phyloP scores from a whole-genome alignment of 495 filamentous ascomycete genomes.

The Thermochaetoides thermophila region DNA sequence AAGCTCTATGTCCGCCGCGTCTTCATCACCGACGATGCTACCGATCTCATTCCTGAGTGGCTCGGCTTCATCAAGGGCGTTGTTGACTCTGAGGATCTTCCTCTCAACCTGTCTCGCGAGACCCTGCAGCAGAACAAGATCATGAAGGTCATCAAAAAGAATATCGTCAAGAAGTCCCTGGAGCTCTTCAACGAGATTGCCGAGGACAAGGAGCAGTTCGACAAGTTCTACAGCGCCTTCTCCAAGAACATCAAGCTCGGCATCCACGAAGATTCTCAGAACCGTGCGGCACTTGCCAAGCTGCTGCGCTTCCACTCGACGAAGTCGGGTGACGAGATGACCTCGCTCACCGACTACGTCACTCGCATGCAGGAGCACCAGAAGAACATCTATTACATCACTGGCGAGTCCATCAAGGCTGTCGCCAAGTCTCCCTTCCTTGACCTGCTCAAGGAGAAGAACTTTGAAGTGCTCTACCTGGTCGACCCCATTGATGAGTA shows the following conservation, averaged over 20 bases:
- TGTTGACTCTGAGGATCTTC: conserved; percentile 98
- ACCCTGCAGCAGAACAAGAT: conserved; percentile 99
- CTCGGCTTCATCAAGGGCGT: conserved; percentile 99
- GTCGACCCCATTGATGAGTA: conserved; percentile 99
- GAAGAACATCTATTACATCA: conserved; percentile 99
- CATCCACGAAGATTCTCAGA: conserved; percentile 99
- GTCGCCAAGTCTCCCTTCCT: conserved; percentile 97
- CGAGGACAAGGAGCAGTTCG: conserved; percentile 98
- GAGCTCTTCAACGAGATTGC: conserved; percentile 98
- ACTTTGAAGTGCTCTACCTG: conserved; percentile 98
- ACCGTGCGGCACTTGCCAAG: conserved; percentile 86
- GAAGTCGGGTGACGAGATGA: conserved; percentile 91
- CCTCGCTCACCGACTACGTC: conserved; percentile 90
- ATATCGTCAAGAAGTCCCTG: conserved; percentile 99
- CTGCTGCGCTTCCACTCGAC: conserved; percentile 97
- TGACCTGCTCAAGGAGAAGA: conserved; percentile 97
- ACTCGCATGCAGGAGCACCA: conserved; percentile 99
- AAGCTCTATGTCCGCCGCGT: conserved; percentile 99
- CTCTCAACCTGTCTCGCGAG: conserved; percentile 98
- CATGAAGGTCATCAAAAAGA: conserved; percentile 99
- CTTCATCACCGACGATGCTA: conserved; percentile 99
- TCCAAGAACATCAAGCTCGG: conserved; percentile 99
- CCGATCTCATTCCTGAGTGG: conserved; percentile 98
- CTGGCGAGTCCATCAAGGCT: conserved; percentile 96
- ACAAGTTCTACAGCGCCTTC: conserved; percentile 99